Base-by-base conservation (phyloP, 1,284 basidiomycete genomes). In the Amylostereum chailletii region DNA sequence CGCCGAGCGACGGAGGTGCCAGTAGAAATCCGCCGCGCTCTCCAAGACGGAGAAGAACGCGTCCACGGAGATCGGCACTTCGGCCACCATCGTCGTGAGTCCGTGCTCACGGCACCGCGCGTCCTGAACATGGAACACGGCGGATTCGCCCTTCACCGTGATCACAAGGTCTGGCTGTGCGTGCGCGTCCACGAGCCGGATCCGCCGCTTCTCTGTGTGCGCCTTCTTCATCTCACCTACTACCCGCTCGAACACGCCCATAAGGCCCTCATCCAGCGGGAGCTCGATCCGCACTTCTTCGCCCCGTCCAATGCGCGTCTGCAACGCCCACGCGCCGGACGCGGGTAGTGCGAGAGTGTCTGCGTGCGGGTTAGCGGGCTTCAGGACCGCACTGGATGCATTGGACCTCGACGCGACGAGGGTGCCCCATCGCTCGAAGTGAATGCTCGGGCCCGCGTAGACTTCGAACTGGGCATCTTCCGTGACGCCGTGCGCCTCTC, bases 401-500 rank as follows among this genome's bases (percentile, higher is more conserved):
- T 43, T 27, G 27, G 32, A 26, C 19, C 10, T n/a, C n/a, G 30
- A 5, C 4, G 27, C 30, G 27, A 30, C 30, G 42, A 43, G 42
- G 5, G 6, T 43, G 7, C 42, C 42, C 5, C 29, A 30, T 5
- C 27, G 42, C 6, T 43, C 42, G 42, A 43, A 43, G 19, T 43
- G 7, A 10, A 26, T 26, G 11, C 27, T 27, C n/a, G 9, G 10
- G 26, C 4, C 4, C n/a, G 5, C 19, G 36, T 55, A 53, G 2
- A 57, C 47, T 1, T 40, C 46, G 42, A 55, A 56, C 3, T 39
- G 11, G 2, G 54, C 51, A 19, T 47, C 51, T 3, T 34, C 31
- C 5, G 53, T 52, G 41, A 60, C 42, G 4, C 58, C 57, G 33
- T 58, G 54, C 5, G 51, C 54, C n/a, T 45, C 45, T 4, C 58